These are phyloP conservation scores for Gremmenia infestans DNA, from an alignment of 2,329 filamentous ascomycete species.

Conservation along the genomic window DNA sequence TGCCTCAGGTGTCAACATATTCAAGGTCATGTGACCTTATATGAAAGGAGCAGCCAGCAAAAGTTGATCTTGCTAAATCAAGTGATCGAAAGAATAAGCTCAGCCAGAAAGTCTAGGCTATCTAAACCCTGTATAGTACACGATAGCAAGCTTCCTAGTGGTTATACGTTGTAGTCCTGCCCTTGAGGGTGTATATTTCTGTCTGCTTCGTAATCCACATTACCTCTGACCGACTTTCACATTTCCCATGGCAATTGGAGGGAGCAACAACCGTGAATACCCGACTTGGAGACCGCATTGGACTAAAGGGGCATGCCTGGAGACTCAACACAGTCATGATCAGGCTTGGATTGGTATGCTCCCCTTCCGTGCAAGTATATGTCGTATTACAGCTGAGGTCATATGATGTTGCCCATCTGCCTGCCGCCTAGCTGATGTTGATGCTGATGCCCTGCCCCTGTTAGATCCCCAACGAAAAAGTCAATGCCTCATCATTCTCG, in stretches of 20 bases:
- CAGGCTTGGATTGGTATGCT: background rate
- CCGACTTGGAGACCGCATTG: background rate
- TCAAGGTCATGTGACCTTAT: background rate
- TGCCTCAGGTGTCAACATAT: background rate
- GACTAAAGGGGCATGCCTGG: background rate
- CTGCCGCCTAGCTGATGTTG: constrained; percentile 1
- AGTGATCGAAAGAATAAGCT: too few species aligned
- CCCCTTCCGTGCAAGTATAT: background rate
- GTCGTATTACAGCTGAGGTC: background rate
- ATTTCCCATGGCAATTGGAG: background rate
- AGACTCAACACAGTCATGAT: background rate
- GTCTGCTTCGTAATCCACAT: too few species aligned
- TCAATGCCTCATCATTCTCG: constrained; percentile 1
- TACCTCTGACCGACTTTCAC: background rate
- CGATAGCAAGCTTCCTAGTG: too few species aligned
- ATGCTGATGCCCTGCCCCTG: background rate
- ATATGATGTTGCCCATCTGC: background rate
- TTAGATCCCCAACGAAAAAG: background rate
- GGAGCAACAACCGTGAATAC: background rate
- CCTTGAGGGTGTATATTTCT: too few species aligned
- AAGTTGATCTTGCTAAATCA: too few species aligned
- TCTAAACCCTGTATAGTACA: too few species aligned
- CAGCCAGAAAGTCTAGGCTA: too few species aligned
- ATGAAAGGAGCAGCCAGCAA: background rate
- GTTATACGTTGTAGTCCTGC: too few species aligned